A percentile compares a stretch with the other conserved stretches of the same genome.
phyloP scores from a whole-genome alignment of 169 alveolate genomes.

The Miamiensis avidus region DNA sequence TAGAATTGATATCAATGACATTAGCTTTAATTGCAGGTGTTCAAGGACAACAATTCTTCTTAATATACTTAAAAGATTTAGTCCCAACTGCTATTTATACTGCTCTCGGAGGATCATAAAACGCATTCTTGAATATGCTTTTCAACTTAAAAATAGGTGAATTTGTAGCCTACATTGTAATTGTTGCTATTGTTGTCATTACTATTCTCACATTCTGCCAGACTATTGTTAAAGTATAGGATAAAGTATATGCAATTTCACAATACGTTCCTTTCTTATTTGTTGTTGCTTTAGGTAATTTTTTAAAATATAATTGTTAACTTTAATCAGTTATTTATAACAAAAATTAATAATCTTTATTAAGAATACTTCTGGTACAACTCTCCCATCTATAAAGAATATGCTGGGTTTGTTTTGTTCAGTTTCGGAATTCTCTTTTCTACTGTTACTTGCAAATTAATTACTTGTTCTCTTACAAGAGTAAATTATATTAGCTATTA shows the following conservation, averaged over 20 bases:
- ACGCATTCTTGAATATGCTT: neutral
- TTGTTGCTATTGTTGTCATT: neutral
- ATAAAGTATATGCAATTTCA: neutral
- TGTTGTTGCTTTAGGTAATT: neutral
- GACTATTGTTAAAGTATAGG: neutral
- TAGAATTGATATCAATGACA: conserved; percentile 28
- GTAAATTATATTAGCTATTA: no score
- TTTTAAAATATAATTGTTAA: no score
- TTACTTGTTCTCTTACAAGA: conserved; percentile 24
- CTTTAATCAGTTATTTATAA: no score
- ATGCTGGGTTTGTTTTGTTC: conserved; percentile 12
- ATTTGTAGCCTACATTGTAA: neutral
- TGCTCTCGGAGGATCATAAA: no score
- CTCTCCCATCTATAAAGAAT: neutral
- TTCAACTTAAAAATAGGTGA: neutral
- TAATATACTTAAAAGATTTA: neutral
- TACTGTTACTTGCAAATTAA: conserved; percentile 10
- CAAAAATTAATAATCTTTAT: no score
- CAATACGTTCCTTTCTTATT: neutral
- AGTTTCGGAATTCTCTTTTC: conserved; percentile 15
- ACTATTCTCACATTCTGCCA: neutral
- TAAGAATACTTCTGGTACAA: neutral
- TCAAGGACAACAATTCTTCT: conserved; percentile 29
- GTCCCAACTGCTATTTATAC: neutral
- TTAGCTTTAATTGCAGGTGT: conserved; percentile 27